phyloP scores from a whole-genome alignment of 495 filamentous ascomycete genomes.

The Lineolata rhizophorae region DNA sequence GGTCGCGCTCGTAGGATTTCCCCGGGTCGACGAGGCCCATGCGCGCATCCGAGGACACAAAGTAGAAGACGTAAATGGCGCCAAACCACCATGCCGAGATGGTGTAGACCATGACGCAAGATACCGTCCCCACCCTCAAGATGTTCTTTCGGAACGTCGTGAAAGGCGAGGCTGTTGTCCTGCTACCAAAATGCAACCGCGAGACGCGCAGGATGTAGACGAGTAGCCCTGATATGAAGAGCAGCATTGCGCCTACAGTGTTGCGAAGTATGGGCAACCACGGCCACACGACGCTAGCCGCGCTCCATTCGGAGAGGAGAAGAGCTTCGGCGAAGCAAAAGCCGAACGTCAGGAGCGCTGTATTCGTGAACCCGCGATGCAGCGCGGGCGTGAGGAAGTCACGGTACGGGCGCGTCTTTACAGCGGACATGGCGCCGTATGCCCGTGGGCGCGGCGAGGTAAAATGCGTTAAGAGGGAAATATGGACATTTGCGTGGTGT shows the following conservation, averaged over 20 bases:
- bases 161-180: conserved; percentile 46
- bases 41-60: too few relatives aligned
- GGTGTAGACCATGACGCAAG: conserved; percentile 24
- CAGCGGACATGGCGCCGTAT: too few relatives aligned
- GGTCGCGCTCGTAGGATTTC: conserved; percentile 42
- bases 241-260: conserved; percentile 45
- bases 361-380: conserved; percentile 65
- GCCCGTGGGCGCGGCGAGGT: too few relatives aligned
- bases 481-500: too few relatives aligned
- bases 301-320: conserved; percentile 41
- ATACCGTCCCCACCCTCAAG: conserved; percentile 22
- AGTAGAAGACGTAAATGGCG: conserved; percentile 66
- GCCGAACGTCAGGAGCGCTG: conserved; percentile 38
- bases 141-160: conserved; percentile 31
- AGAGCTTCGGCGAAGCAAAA: conserved; percentile 59
- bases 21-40: conserved; percentile 51
- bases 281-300: conserved; percentile 33
- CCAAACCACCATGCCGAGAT: conserved; percentile 63
- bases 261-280: conserved; percentile 66
- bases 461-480: too few relatives aligned
- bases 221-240: conserved; percentile 43
- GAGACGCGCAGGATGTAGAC: conserved; percentile 70
- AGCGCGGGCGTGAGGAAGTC: conserved; percentile 78
- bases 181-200: conserved; percentile 52
- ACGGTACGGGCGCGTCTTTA: conserved; percentile 43